Evolutionary conservation across 1,284 basidiomycete species (phyloP), one percentile per base, ranked within the genome.

Genomic region (Peniophora sp.): DNA sequence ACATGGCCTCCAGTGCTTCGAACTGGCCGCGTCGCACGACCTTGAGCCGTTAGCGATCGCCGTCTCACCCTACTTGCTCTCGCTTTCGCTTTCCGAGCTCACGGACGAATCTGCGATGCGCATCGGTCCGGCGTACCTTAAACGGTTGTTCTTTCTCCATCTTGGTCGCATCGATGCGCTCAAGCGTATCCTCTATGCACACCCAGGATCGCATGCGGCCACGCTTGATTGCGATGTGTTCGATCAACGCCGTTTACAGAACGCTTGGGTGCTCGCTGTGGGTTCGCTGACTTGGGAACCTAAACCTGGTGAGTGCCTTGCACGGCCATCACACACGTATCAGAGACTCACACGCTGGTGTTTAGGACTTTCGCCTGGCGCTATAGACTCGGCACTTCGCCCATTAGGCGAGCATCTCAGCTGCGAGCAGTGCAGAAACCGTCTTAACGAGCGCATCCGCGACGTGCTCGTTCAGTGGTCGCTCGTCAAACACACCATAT

Each of bases 361-460:
- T 44, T 35, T 55, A 83, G 81, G 83, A 59, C 60, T 83, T 14
- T 81, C 83, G 14, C 78, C 75, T 35, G 74, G 69, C 52, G 68
- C 74, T 1, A 76, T 84, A 64, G 82, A 85, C 58, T 78, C 76
- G 5, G 77, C 83, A 22, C 67, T 84, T 18, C 68, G 69, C 18
- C 81, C 81, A 2, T 62, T 84, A 24, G 72, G 71, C 39, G 79
- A 81, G 34, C 80, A 80, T 55, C 61, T 85, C 12, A 66, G 70
- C 20, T 85, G 82, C 58, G 76, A 14, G 6, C 10, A 45, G 43
- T 45, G 43, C 23, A 45, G 22, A n/a, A 3, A 22, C 43, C 43
- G 10, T 18, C 43, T 45, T 8, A 22, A 22, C 22, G 18, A 22
- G 14, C 43, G 43, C 43, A 45, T 45, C 17, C 17, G 23, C 17